Conservation (phyloP, 2,329 filamentous ascomycete species). For the Phaeosphaeria sp. region DNA sequence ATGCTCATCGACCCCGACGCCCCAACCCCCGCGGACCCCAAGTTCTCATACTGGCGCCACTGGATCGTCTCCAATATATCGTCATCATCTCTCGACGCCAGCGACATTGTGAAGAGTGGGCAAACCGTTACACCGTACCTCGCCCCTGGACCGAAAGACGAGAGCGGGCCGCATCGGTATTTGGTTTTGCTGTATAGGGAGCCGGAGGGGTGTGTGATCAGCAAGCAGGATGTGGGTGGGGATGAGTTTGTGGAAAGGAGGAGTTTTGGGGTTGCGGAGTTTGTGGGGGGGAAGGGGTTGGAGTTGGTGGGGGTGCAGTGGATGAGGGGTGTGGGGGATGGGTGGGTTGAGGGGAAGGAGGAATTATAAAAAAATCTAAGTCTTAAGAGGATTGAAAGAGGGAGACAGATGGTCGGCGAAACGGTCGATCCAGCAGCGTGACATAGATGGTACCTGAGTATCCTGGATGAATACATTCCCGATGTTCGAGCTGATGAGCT, state of each 20-base stretch:
- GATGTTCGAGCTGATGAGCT: too few relatives aligned
- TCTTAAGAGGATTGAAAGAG: too few relatives aligned
- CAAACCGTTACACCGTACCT: conserved; percentile 40
- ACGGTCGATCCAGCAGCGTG: too few relatives aligned
- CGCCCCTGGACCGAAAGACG: conserved; percentile 44
- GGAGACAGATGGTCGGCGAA: too few relatives aligned
- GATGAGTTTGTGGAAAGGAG: conserved; percentile 47
- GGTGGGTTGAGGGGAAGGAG: conserved; percentile 33
- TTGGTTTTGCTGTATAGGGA: conserved; percentile 41
- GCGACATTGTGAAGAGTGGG: conserved; percentile 18
- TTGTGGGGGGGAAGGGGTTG: conserved; percentile 32
- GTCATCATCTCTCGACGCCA: not conserved
- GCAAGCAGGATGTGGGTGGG: conserved; percentile 40
- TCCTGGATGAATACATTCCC: too few relatives aligned
- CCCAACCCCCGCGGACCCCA: conserved; percentile 62
- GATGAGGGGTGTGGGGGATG: conserved; percentile 48
- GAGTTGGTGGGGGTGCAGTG: conserved; percentile 44
- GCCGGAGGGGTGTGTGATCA: conserved; percentile 23
- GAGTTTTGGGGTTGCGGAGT: conserved; percentile 34
- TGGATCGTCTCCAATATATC: conserved; percentile 53
- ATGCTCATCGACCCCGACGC: conserved; percentile 63
- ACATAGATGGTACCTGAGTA: too few relatives aligned
- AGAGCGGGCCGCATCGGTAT: conserved; percentile 45
- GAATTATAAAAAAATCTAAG: conserved; percentile 19
- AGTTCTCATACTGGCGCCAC: conserved; percentile 64